Percentiles rank a stretch among this genome's conserved stretches.
These are phyloP conservation scores for Arachnopeziza araneosa DNA, from an alignment of 2,329 filamentous ascomycete genomes.

Conservation along the genomic window DNA sequence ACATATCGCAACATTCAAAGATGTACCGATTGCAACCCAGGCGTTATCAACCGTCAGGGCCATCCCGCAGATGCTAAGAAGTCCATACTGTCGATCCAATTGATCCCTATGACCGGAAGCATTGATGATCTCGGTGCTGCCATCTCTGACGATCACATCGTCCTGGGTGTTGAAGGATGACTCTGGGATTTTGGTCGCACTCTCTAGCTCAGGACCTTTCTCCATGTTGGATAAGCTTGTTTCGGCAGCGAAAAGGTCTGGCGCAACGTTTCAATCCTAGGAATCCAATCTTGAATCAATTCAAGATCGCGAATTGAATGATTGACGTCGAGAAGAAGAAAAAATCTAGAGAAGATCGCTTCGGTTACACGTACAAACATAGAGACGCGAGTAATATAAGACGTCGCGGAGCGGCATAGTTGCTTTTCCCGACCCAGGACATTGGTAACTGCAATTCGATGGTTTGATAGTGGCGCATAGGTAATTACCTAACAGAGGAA, in stretches of 20 bases:
- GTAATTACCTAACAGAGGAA: too few species aligned
- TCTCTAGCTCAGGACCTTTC: background rate
- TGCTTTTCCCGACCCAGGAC: too few species aligned
- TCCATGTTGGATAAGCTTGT: background rate
- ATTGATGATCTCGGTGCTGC: conserved; percentile 30
- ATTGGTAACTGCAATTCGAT: too few species aligned
- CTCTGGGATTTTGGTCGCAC: conserved; percentile 19
- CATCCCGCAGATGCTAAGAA: conserved; percentile 39
- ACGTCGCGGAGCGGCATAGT: too few species aligned
- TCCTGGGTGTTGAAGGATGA: conserved; percentile 1
- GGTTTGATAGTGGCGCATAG: too few species aligned
- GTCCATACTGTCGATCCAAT: conserved; percentile 40
- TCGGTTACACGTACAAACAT: too few species aligned
- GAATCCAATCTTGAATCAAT: background rate
- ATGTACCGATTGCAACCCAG: conserved; percentile 39
- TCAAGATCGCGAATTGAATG: background rate
- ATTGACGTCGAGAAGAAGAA: too few species aligned
- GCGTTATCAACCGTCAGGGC: conserved; percentile 38
- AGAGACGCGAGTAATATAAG: too few species aligned
- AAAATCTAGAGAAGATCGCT: too few species aligned
- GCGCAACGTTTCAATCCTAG: background rate
- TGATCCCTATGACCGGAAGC: conserved; percentile 44
- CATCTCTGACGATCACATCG: background rate
- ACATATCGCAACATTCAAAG: conserved; percentile 31
- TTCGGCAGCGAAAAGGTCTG: background rate